Evolutionary conservation across 2,329 filamentous ascomycete genomes (phyloP).

Genomic region (Aspergillus glaucus): DNA sequence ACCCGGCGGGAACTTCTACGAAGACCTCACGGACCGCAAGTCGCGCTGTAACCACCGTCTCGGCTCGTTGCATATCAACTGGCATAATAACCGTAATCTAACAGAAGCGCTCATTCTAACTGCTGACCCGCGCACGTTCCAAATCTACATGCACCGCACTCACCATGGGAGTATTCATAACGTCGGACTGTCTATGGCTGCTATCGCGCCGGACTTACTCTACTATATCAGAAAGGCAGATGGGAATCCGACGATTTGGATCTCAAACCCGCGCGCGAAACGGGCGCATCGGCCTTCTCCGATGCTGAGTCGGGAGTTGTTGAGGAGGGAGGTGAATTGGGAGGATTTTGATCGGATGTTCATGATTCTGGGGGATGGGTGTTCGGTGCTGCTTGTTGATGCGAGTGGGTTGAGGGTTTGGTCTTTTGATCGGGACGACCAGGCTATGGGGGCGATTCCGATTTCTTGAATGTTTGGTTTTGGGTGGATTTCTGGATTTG

Average conservation of each 20-base stretch:
- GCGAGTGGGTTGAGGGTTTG: constrained; percentile 12
- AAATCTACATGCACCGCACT: background rate
- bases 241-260: background rate
- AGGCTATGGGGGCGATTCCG: background rate
- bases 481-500: background rate
- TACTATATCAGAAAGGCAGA: background rate
- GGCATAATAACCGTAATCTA: background rate
- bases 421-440: constrained; percentile 16
- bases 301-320: background rate
- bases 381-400: background rate
- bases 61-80: background rate
- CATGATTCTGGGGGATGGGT: constrained; percentile 10
- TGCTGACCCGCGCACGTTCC: background rate
- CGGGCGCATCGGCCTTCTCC: background rate
- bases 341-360: constrained; percentile 15
- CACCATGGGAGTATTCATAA: background rate
- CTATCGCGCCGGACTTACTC: background rate
- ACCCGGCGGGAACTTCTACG: background rate
- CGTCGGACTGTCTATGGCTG: background rate
- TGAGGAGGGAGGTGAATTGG: background rate
- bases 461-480: background rate
- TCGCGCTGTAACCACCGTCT: background rate
- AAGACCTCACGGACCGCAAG: background rate
- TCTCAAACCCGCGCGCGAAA: background rate
- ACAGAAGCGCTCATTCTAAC: background rate